Percentiles rank a stretch among this genome's conserved stretches.
Evolutionary conservation across 768 basidiomycete species (phyloP).

Genomic region (Tulasnella sp.): DNA sequence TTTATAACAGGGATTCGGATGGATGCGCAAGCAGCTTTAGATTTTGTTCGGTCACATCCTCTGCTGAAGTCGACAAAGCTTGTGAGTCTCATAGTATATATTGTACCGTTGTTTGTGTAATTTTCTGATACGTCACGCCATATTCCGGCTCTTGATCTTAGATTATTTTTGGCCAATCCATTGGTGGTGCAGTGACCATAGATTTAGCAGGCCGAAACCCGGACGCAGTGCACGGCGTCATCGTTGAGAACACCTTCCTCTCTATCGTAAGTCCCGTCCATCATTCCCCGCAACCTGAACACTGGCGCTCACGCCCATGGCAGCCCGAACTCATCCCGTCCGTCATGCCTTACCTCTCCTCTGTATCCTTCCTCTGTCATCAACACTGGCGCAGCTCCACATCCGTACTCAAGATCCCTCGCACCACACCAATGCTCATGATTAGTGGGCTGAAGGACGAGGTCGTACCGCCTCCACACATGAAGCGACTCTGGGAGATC

Average conservation of each 20-base stretch:
- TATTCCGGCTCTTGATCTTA: constrained; percentile 23
- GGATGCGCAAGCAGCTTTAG: constrained; percentile 64
- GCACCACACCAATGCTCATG: constrained; percentile 31
- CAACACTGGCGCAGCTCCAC: constrained; percentile 30
- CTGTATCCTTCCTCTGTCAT: constrained; percentile 30
- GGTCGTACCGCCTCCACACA: constrained; percentile 33
- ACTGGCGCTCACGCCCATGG: background rate
- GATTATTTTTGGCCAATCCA: constrained; percentile 75
- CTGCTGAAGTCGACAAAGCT: constrained; percentile 53
- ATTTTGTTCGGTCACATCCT: constrained; percentile 59
- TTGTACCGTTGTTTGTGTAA: background rate
- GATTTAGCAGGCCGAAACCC: constrained; percentile 34
- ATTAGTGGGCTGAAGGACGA: constrained; percentile 32
- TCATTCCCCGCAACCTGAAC: background rate
- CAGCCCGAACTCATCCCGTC: constrained; percentile 30
- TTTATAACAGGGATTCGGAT: constrained; percentile 51
- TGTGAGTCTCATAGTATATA: constrained; percentile 32
- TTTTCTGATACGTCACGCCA: background rate
- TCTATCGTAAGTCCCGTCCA: constrained; percentile 25
- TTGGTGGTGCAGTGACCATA: constrained; percentile 88
- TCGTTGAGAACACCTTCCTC: constrained; percentile 38
- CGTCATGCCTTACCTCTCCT: constrained; percentile 30
- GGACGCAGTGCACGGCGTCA: constrained; percentile 28
- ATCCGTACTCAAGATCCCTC: constrained; percentile 26
- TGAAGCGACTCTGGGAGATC: constrained; percentile 25